These are phyloP conservation scores for Shiraia bambusicola DNA, from an alignment of 2,329 filamentous ascomycete genomes.

Conservation along the genomic window DNA sequence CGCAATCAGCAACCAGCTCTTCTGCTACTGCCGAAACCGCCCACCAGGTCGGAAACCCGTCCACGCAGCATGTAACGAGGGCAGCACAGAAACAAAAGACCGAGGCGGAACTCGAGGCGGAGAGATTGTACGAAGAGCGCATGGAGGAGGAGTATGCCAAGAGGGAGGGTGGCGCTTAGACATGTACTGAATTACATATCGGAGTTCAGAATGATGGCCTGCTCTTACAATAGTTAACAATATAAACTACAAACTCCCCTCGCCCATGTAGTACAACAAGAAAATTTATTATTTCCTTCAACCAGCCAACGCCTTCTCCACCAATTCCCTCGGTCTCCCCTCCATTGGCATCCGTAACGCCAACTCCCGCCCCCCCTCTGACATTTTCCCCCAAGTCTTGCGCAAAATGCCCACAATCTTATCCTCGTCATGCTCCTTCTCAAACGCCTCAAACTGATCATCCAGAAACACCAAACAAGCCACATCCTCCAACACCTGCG, in stretches of 20 bases:
- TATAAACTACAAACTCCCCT: background rate
- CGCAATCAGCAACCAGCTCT: slow-evolving; percentile 11
- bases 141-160: slow-evolving; percentile 47
- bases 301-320: slow-evolving; percentile 37
- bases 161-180: slow-evolving; percentile 41
- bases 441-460: slow-evolving; percentile 81
- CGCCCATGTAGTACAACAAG: slow-evolving; percentile 3
- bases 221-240: too few relatives aligned
- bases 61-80: slow-evolving; percentile 32
- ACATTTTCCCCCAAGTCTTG: slow-evolving; percentile 48
- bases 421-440: slow-evolving; percentile 70
- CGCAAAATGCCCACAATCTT: slow-evolving; percentile 63
- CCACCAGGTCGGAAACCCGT: slow-evolving; percentile 22
- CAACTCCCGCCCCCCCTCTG: slow-evolving; percentile 34
- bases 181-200: background rate
- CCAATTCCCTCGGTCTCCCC: slow-evolving; percentile 30
- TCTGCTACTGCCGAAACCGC: slow-evolving; percentile 29
- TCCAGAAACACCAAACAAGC: slow-evolving; percentile 86
- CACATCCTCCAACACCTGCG: slow-evolving; percentile 79
- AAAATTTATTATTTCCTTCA: slow-evolving; percentile 7
- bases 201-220: slow-evolving; percentile 2
- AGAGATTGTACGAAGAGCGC: slow-evolving; percentile 40
- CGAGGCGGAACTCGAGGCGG: slow-evolving; percentile 36
- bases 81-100: slow-evolving; percentile 29
- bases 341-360: slow-evolving; percentile 40